Evolutionary conservation across 352 stramenopile genomes (phyloP).

Genomic region (Pythium folliculosum): DNA sequence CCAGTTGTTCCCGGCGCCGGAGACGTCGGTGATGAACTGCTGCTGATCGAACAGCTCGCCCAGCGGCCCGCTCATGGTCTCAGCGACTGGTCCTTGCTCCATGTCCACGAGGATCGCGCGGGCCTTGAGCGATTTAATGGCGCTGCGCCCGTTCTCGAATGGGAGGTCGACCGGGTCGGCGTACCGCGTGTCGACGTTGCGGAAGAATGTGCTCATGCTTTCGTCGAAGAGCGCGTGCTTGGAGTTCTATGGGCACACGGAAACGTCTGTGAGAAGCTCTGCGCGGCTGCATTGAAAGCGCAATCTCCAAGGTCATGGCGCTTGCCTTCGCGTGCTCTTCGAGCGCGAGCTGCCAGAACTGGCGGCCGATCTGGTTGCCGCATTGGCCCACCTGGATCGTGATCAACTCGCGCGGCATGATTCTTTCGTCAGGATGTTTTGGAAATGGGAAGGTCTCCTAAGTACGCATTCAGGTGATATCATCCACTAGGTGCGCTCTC

Average conservation of each 20-base stretch:
- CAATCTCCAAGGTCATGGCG: neutral
- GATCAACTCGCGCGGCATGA: conserved; percentile 86
- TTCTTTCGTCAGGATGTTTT: neutral
- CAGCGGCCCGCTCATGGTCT: conserved; percentile 80
- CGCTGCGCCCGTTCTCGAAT: conserved; percentile 36
- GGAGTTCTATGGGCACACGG: conserved; percentile 33
- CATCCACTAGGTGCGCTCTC: neutral
- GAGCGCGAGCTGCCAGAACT: conserved; percentile 92
- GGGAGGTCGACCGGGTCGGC: conserved; percentile 54
- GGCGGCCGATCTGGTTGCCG: conserved; percentile 92
- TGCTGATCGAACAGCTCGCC: conserved; percentile 89
- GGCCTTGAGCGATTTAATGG: conserved; percentile 68
- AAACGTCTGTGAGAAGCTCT: neutral
- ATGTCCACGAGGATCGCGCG: conserved; percentile 93
- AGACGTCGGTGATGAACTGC: conserved; percentile 89
- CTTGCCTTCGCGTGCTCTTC: conserved; percentile 85
- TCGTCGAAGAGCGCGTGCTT: conserved; percentile 78
- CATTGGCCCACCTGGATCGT: conserved; percentile 93
- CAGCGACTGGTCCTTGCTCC: conserved; percentile 87
- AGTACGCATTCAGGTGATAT: conserved; percentile 1
- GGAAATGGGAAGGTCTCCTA: neutral
- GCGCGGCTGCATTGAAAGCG: no score
- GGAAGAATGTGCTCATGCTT: conserved; percentile 93
- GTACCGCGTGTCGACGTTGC: conserved; percentile 82
- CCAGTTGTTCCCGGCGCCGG: conserved; percentile 93